Evolutionary conservation across 2,329 filamentous ascomycete species (phyloP), one percentile per base, ranked within the genome.

Genomic region (Monilinia fructicola): DNA sequence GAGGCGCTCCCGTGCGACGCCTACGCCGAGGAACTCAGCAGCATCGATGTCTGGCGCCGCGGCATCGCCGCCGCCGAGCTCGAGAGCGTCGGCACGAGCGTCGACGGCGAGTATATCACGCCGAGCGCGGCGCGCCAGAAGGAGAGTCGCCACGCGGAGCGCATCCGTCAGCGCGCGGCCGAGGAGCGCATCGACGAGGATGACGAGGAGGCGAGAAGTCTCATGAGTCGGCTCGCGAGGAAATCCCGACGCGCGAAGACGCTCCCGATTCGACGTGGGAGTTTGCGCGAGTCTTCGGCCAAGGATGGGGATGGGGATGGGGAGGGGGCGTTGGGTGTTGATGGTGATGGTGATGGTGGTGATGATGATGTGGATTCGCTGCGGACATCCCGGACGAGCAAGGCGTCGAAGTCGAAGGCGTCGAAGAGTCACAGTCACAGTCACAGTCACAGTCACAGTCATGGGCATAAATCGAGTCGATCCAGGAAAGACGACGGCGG

Each of bases 21-120:
- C 0, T 76, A 74, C 56, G 74, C 75, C 28, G 68, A 66, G 9
- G 74, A 77, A 62, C 71, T 76, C 56, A 72, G 71, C 44, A 72
- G 70, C 31, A 76, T 77, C 59, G 76, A 77, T 38, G 71, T 60
- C 28, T 77, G 76, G 76, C 69, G 76, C 53, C 66, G 75, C 10
- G 76, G 76, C 1, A 76, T 77, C 66, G 74, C 73, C 1, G 74
- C 74, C 11, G 71, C 71, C 7, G 75, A 74, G 40, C 67, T 54
- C 1, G 60, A 69, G 44, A 74, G 73, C 60, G 72, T 76, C 3
- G 68, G 67, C 2, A 76, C 75, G 3, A 76, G 74, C 68, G 74
- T 74, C 3, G 75, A 76, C 70, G 74, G 72, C 1, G 75, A 76
- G 58, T 75, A 73, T 56, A 76, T 77, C 31, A 77, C 75, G 1